These are phyloP conservation scores for Hortaea sp. DNA, from an alignment of 2,329 filamentous ascomycete genomes.

Conservation along the genomic window DNA sequence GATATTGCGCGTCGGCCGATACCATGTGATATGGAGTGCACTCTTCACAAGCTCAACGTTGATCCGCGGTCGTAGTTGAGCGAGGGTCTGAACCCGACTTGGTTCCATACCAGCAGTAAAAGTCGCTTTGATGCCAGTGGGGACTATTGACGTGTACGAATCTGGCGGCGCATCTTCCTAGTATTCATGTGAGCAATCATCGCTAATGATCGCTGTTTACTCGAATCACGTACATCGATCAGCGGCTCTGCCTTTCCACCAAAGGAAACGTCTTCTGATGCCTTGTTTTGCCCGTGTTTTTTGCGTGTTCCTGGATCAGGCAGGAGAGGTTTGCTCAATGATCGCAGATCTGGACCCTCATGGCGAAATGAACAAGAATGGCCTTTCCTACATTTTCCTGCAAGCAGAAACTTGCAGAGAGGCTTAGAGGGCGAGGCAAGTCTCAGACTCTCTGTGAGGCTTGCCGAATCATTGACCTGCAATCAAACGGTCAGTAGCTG, in stretches of 20 bases:
- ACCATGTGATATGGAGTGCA: background rate
- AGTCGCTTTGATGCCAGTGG: background rate
- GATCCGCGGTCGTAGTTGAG: background rate
- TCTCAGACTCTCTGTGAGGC: background rate
- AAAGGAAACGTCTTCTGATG: too few species aligned
- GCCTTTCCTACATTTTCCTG: slow-evolving; percentile 3
- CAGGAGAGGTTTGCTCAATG: too few species aligned
- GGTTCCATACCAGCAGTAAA: background rate
- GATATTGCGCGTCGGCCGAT: background rate
- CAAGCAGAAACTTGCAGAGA: slow-evolving; percentile 2
- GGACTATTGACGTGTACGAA: background rate
- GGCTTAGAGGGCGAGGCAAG: background rate
- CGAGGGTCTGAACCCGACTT: background rate
- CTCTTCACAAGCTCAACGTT: background rate
- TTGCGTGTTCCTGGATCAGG: too few species aligned
- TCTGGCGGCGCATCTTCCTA: too few species aligned
- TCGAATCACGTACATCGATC: too few species aligned
- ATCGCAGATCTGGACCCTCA: background rate
- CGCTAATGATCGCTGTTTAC: too few species aligned
- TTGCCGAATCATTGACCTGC: too few species aligned
- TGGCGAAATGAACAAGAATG: slow-evolving; percentile 1
- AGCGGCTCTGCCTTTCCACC: too few species aligned
- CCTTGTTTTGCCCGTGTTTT: too few species aligned
- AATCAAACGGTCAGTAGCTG: too few species aligned
- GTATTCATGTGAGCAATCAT: too few species aligned